phyloP scores from a whole-genome alignment of 441 rosid genomes.

The Aquilaria agallochum region DNA sequence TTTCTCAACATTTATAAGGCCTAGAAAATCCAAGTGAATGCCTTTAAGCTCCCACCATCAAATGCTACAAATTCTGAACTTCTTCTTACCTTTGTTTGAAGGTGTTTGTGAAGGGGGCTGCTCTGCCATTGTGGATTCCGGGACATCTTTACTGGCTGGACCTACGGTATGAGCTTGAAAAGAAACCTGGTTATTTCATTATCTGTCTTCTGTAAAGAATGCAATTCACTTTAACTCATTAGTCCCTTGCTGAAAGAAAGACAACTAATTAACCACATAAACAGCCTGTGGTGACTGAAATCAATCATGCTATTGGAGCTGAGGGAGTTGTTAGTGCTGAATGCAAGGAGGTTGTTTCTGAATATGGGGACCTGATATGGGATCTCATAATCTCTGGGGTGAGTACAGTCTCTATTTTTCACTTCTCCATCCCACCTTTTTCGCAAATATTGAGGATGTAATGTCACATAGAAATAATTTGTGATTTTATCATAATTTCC shows the following conservation, averaged over 20 bases:
- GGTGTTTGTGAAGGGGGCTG: slow-evolving; percentile 66
- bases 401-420: slow-evolving; percentile 6
- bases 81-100: slow-evolving; percentile 11
- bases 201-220: neutral
- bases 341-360: slow-evolving; percentile 65
- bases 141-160: slow-evolving; percentile 78
- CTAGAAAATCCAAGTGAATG: neutral
- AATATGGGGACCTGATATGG: slow-evolving; percentile 76
- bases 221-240: neutral
- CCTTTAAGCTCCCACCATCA: neutral
- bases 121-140: slow-evolving; percentile 78
- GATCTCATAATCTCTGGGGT: slow-evolving; percentile 66
- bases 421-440: too few species aligned
- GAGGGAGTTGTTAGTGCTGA: slow-evolving; percentile 60
- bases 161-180: slow-evolving; percentile 47
- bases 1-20: neutral
- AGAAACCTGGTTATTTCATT: neutral
- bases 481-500: too few species aligned
- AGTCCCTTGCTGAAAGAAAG: neutral
- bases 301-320: slow-evolving; percentile 81
- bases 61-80: neutral
- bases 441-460: too few species aligned
- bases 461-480: too few species aligned
- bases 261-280: slow-evolving; percentile 10
- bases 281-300: slow-evolving; percentile 64